These are phyloP conservation scores for Gaertneriomyces semiglobifer DNA, from an alignment of 192 early-diverging fungal species.

Conservation along the genomic window DNA sequence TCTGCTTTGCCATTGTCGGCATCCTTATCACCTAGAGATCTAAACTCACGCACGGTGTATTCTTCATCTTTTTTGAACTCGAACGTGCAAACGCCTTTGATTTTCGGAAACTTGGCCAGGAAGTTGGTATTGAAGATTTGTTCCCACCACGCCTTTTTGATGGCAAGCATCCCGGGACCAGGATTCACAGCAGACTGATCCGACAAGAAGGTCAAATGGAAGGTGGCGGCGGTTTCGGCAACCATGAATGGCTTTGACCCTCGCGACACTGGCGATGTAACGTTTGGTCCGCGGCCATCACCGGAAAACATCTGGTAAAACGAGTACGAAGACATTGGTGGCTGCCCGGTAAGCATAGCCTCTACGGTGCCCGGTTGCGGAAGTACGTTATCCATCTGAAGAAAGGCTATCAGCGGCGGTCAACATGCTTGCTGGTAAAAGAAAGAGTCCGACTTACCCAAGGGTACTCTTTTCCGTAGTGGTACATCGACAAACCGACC, in stretches of 20 bases:
- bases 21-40: slow-evolving; percentile 24
- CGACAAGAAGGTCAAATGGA: slow-evolving; percentile 9
- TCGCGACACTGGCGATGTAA: slow-evolving; percentile 18
- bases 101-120: slow-evolving; percentile 31
- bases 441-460: slow-evolving; percentile 20
- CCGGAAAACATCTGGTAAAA: slow-evolving; percentile 44
- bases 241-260: slow-evolving; percentile 47
- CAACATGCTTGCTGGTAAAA: neutral
- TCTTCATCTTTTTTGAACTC: slow-evolving; percentile 45
- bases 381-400: slow-evolving; percentile 18
- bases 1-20: slow-evolving; percentile 1
- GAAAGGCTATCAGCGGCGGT: neutral
- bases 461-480: slow-evolving; percentile 36
- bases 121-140: slow-evolving; percentile 35
- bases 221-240: slow-evolving; percentile 31
- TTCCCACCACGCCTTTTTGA: slow-evolving; percentile 49
- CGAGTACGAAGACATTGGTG: slow-evolving; percentile 16
- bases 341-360: slow-evolving; percentile 27
- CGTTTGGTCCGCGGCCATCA: slow-evolving; percentile 19
- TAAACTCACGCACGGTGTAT: slow-evolving; percentile 37
- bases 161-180: slow-evolving; percentile 25
- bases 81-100: slow-evolving; percentile 38
- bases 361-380: slow-evolving; percentile 26
- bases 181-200: slow-evolving; percentile 5
- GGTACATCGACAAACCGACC: slow-evolving; percentile 47